Evolutionary conservation across 192 early-diverging fungal species (phyloP).

Genomic region (Coemansia sp.): DNA sequence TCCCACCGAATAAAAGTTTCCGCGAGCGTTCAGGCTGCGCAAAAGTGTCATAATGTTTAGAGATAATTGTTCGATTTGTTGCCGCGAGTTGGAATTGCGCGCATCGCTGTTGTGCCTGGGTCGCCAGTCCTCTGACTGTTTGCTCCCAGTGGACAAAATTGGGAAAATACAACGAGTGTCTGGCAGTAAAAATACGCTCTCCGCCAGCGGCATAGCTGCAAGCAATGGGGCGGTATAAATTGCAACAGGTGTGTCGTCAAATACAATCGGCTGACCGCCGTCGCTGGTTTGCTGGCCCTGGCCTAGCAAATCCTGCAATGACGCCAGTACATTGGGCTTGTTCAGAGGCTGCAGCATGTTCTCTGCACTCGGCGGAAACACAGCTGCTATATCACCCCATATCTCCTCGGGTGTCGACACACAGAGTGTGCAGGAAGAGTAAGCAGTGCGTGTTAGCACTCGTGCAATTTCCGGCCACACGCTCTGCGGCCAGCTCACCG

Average conservation of each 20-base stretch:
- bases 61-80: conserved; percentile 28
- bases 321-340: conserved; percentile 4
- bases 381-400: conserved; percentile 31
- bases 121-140: neutral
- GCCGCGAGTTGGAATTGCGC: conserved; percentile 6
- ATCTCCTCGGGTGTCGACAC: conserved; percentile 24
- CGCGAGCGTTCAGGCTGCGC: conserved; percentile 18
- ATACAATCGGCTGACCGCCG: neutral
- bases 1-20: conserved; percentile 42
- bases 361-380: conserved; percentile 8
- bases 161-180: conserved; percentile 12
- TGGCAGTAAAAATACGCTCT: conserved; percentile 26
- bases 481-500: conserved; percentile 24
- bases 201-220: conserved; percentile 12
- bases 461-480: conserved; percentile 22
- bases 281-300: conserved; percentile 3
- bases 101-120: neutral
- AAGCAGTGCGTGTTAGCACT: neutral
- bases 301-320: conserved; percentile 10
- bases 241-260: conserved; percentile 9
- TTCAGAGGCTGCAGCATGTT: conserved; percentile 11
- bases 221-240: conserved; percentile 15
- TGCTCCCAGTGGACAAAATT: neutral
- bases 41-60: conserved; percentile 29
- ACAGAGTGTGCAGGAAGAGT: conserved; percentile 31